Base-by-base conservation (phyloP, 352 stramenopile genomes). In the Aphanomyces euteiches region DNA sequence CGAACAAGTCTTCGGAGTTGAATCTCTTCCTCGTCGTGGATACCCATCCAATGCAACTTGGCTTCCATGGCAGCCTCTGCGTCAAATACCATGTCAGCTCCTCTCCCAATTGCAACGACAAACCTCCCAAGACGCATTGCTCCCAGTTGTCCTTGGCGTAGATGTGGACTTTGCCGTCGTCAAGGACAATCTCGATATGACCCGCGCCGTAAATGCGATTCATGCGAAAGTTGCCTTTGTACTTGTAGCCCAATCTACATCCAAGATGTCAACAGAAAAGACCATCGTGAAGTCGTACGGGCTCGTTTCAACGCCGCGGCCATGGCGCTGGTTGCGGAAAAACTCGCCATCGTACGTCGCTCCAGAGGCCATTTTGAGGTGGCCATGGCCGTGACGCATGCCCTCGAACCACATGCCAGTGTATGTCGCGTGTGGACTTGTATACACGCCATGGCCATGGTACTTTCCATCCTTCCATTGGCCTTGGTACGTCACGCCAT, bases 311-410 rank as follows among this genome's bases (percentile, higher is more conserved):
- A 76, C 73, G 41, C 84, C 84, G 56, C 85, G 78, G 36, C 84
- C 84, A 10, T 92, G 79, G 37, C 79, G 77, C 64, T 80, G 76
- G 70, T 89, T 87, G 45, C 72, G 58, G 73, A 79, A 88, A 69
- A 92, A 92, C 47, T 88, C 80, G 8, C 84, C 84, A 59, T 89
- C 79, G 67, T 90, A 92, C 12, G 64, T 72, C 13, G 79, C 79
- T 10, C 78, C 82, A 38, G 73, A 83, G 41, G 77, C 67, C 13
- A 79, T 54, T 8, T 56, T 45, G 15, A 90, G 74, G 48, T 76
- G 87, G 7, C 82, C 84, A 1, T 69, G 41, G n/a, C 84, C 84
- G 28, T 77, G 79, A 1, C 82, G 78, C 56, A 78, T n/a, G 1
- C 84, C 83, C 8, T 74, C 47, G 19, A 73, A 56, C 41, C 88